Evolutionary conservation across 805 yeast species (phyloP).

Genomic region (Kuraishia floccosa): DNA sequence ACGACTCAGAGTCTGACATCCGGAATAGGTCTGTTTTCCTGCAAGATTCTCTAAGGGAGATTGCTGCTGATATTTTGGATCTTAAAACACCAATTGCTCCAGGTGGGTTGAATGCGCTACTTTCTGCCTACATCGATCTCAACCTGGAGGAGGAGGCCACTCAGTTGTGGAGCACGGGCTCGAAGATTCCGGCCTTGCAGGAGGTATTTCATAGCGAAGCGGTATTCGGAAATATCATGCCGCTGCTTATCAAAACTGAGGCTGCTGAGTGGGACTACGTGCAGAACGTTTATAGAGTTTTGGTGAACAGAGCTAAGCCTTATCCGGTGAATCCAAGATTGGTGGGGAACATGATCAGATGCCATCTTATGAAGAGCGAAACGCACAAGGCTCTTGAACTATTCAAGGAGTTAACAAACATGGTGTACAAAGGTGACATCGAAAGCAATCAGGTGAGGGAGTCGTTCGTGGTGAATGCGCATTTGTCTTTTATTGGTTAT

Average conservation of each 20-base stretch:
- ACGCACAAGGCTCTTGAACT: conserved; percentile 53
- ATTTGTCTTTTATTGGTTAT: conserved; percentile 67
- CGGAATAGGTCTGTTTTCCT: conserved; percentile 39
- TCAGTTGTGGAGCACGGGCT: conserved; percentile 59
- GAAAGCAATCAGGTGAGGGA: no score
- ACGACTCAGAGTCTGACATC: conserved; percentile 44
- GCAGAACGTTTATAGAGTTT: conserved; percentile 33
- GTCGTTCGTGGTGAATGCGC: no score
- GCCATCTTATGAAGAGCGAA: conserved; percentile 54
- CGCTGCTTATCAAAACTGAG: conserved; percentile 51
- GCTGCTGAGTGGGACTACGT: conserved; percentile 48
- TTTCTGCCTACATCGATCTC: conserved; percentile 50
- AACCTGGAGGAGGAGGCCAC: conserved; percentile 53
- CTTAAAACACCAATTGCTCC: conserved; percentile 32
- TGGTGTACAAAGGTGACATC: conserved; percentile 28
- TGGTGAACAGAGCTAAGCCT: conserved; percentile 17
- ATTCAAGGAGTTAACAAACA: conserved; percentile 48
- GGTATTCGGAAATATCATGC: conserved; percentile 59
- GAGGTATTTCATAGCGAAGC: conserved; percentile 45
- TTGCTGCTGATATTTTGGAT: conserved; percentile 36
- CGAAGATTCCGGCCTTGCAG: conserved; percentile 27
- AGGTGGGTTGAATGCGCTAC: conserved; percentile 44
- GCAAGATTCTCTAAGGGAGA: conserved; percentile 37
- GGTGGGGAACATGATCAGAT: conserved; percentile 63
- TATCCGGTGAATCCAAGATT: conserved; percentile 31